Evolutionary conservation across 2,329 filamentous ascomycete species (phyloP).

Genomic region (Aspergillus ochraceoroseus): DNA sequence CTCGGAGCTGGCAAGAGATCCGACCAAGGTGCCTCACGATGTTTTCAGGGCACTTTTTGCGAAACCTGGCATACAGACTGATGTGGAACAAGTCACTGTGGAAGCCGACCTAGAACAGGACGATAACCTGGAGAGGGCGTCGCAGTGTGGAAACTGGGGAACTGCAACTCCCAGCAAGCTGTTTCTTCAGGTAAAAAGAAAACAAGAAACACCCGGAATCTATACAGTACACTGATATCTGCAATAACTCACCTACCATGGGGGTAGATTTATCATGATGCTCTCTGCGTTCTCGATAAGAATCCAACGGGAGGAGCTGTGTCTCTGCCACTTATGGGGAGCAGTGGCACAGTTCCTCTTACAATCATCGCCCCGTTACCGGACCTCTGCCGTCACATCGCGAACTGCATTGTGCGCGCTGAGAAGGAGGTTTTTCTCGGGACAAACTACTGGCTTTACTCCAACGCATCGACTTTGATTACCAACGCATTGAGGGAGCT

Average conservation of each 20-base stretch:
- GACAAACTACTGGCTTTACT: constrained; percentile 71
- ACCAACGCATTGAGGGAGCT: constrained; percentile 66
- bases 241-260: not conserved
- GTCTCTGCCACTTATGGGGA: constrained; percentile 57
- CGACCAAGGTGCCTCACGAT: constrained; percentile 50
- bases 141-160: constrained; percentile 64
- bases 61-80: constrained; percentile 36
- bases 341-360: constrained; percentile 60
- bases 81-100: constrained; percentile 24
- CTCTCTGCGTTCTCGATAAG: constrained; percentile 45
- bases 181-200: constrained; percentile 57
- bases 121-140: constrained; percentile 52
- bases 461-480: constrained; percentile 62
- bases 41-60: constrained; percentile 57
- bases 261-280: constrained; percentile 58
- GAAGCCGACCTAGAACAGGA: constrained; percentile 19
- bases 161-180: constrained; percentile 58
- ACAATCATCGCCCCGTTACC: constrained; percentile 65
- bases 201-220: no score
- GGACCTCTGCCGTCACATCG: constrained; percentile 68
- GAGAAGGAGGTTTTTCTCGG: constrained; percentile 68
- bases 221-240: no score
- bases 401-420: constrained; percentile 69
- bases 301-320: constrained; percentile 47
- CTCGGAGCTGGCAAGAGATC: constrained; percentile 52